Conservation (phyloP, 495 filamentous ascomycete species). For the Trichoderma gamsii region DNA sequence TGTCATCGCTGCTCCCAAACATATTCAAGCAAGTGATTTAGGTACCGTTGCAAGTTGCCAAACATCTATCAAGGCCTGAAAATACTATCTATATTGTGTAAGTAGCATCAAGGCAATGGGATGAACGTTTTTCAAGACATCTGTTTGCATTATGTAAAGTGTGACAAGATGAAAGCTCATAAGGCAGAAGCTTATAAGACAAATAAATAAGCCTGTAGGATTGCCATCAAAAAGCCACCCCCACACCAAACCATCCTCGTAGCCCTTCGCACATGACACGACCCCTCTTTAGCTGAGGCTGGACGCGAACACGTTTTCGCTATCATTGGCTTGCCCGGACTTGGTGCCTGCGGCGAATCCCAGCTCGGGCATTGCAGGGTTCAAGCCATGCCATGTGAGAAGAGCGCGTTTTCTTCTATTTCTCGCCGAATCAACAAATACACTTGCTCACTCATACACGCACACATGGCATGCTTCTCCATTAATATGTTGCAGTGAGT, state of each 20-base stretch:
- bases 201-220: neutral
- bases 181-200: neutral
- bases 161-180: neutral
- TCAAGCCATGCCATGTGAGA: too few species aligned
- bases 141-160: too few species aligned
- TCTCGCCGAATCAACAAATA: too few species aligned
- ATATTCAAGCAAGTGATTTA: neutral
- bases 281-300: neutral
- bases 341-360: neutral
- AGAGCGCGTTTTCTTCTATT: too few species aligned
- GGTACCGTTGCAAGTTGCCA: neutral
- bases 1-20: neutral
- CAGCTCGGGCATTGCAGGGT: neutral
- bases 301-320: neutral
- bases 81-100: neutral
- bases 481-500: slow-evolving; percentile 63
- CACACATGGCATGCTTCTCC: too few species aligned
- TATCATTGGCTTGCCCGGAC: neutral
- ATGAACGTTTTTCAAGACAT: neutral
- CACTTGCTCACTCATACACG: too few species aligned
- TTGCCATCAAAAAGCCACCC: slow-evolving; percentile 1
- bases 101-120: neutral
- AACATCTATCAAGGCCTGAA: neutral
- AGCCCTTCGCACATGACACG: slow-evolving; percentile 4
- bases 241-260: neutral